Evolutionary conservation across 1,284 basidiomycete genomes (phyloP), one percentile per base, ranked within the genome.

Genomic region (Stygiomarasmius scandens): DNA sequence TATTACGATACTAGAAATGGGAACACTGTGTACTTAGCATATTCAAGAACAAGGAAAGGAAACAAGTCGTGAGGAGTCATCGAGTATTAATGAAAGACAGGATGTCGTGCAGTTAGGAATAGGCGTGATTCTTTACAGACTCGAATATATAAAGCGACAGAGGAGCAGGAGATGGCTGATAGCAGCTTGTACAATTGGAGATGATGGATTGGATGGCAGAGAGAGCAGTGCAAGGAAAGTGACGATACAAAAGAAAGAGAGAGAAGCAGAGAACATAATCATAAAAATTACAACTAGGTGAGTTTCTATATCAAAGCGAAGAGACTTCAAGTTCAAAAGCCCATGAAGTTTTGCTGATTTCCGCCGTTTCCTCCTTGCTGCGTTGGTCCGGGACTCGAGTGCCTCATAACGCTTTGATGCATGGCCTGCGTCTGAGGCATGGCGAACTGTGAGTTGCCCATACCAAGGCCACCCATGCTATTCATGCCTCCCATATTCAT

Each of bases 341-440:
- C 75, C 74, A 84, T 81, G 69, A 82, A 87, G 50, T 78, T 80
- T 69, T 86, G 84, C 53, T 74, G 67, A 64, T 55, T 59, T 52
- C 63, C 56, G 27, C 63, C 36, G 14, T 54, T 54, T 11, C 50
- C 43, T 32, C 54, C 58, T 32, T 54, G 51, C 23, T 56, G 59
- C 54, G 76, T 66, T 14, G 84, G 85, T 16, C 77, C 81, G 16
- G 89, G 89, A 66, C 87, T 90, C 6, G 88, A 81, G 68, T 90
- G 86, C 58, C 89, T 83, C 87, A 92, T 85, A 56, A 90, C 87
- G 64, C 87, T 90, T 67, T 91, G 83, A 51, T 85, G 89, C 84
- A 91, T 88, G n/a, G 87, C 82, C 60, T 87, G 86, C 22, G 80
- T 77, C 63, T 83, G 78, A 32, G 77, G 74, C 49, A 81, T 81